These are phyloP conservation scores for Biancaea sappan DNA, from an alignment of 306 rosid species.

Conservation along the genomic window DNA sequence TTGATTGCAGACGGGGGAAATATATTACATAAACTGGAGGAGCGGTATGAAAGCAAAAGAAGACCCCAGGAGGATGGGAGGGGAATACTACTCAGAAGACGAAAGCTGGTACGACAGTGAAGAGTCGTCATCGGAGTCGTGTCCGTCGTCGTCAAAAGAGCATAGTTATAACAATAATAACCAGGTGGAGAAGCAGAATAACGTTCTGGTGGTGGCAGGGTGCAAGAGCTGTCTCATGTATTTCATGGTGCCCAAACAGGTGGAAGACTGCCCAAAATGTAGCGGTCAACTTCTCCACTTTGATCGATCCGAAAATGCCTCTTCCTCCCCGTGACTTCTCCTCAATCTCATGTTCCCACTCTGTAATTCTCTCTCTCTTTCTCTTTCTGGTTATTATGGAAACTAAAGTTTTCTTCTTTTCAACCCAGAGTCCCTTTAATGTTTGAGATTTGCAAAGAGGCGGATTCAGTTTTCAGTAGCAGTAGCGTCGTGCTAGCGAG, in stretches of 20 bases:
- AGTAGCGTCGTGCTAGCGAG: no score
- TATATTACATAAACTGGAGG: constrained; percentile 95
- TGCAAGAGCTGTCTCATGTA: constrained; percentile 96
- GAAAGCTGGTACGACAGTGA: constrained; percentile 77
- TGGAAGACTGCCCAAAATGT: constrained; percentile 89
- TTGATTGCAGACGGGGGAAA: constrained; percentile 81
- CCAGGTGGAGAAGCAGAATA: constrained; percentile 41
- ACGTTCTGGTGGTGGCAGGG: constrained; percentile 90
- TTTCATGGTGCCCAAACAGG: constrained; percentile 92
- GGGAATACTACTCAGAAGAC: constrained; percentile 59
- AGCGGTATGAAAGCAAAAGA: constrained; percentile 90
- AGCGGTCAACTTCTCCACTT: constrained; percentile 89
- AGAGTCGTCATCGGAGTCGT: constrained; percentile 78
- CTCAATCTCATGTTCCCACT: no score
- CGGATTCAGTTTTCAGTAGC: background rate
- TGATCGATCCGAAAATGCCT: constrained; percentile 73
- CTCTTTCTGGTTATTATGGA: background rate
- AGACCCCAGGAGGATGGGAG: constrained; percentile 67
- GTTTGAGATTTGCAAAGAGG: constrained; percentile 21
- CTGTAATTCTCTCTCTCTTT: background rate
- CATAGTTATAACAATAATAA: constrained; percentile 12
- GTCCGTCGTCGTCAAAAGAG: constrained; percentile 46
- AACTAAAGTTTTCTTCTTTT: constrained; percentile 27
- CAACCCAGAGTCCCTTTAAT: constrained; percentile 11
- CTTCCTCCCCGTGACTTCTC: constrained; percentile 54